These are phyloP conservation scores for Chaetomium cochliodes DNA, from an alignment of 495 filamentous ascomycete genomes.

Conservation along the genomic window DNA sequence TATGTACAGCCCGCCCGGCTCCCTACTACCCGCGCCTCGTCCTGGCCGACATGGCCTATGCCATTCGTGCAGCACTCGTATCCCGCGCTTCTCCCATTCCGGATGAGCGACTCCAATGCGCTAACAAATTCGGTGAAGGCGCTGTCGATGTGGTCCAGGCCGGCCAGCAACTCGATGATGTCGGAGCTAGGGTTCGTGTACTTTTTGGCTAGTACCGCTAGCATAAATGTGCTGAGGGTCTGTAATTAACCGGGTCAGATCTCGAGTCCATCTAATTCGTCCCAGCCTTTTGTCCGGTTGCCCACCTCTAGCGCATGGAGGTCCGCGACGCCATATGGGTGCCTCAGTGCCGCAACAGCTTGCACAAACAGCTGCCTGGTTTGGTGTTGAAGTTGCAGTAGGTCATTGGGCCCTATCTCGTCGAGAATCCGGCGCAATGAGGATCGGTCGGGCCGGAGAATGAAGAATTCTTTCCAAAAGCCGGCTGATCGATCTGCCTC, in stretches of 20 bases:
- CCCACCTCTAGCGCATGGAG: slow-evolving; percentile 88
- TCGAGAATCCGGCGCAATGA: slow-evolving; percentile 66
- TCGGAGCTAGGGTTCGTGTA: slow-evolving; percentile 97
- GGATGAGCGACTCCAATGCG: slow-evolving; percentile 75
- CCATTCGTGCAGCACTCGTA: slow-evolving; percentile 17
- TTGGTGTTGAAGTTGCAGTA: slow-evolving; percentile 69
- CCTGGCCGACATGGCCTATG: slow-evolving; percentile 20
- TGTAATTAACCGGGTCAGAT: slow-evolving; percentile 35
- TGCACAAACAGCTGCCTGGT: slow-evolving; percentile 75
- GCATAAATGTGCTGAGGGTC: slow-evolving; percentile 89
- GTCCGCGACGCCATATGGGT: slow-evolving; percentile 60
- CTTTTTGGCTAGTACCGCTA: slow-evolving; percentile 74
- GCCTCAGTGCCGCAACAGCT: slow-evolving; percentile 67
- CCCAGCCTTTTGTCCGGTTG: neutral
- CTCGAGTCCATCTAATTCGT: neutral
- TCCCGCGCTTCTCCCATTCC: slow-evolving; percentile 63
- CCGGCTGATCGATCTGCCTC: slow-evolving; percentile 73
- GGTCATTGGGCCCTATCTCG: slow-evolving; percentile 65
- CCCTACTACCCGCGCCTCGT: slow-evolving; percentile 3
- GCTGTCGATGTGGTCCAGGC: slow-evolving; percentile 79
- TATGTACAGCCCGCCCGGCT: slow-evolving; percentile 20
- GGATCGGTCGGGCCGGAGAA: slow-evolving; percentile 71
- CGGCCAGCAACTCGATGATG: slow-evolving; percentile 84
- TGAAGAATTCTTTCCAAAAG: slow-evolving; percentile 96
- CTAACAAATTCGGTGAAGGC: slow-evolving; percentile 87